Percentiles rank a stretch among this genome's conserved stretches.
These are phyloP conservation scores for Coniophora puteana DNA, from an alignment of 1,284 basidiomycete genomes.

Conservation along the genomic window DNA sequence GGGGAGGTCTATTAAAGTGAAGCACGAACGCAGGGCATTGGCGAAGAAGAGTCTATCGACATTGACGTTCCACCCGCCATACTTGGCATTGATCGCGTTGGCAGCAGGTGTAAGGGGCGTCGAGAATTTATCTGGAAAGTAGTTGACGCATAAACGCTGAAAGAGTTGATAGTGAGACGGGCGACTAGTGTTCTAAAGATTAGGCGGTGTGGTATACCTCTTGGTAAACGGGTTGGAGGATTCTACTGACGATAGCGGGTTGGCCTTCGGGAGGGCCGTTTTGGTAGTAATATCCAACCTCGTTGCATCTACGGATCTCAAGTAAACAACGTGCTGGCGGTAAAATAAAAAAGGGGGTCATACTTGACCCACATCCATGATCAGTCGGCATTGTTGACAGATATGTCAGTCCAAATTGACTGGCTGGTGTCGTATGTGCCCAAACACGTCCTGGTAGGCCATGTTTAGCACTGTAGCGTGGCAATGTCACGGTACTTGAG, in stretches of 20 bases:
- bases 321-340: too few species aligned
- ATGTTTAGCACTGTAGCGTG: too few species aligned
- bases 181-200: neutral
- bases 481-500: too few species aligned
- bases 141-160: conserved; percentile 60
- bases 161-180: neutral
- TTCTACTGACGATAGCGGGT: conserved; percentile 55
- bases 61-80: conserved; percentile 60
- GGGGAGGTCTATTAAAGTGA: neutral
- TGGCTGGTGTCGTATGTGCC: conserved; percentile 40
- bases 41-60: conserved; percentile 63
- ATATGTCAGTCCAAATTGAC: conserved; percentile 35
- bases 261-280: conserved; percentile 50
- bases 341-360: conserved; percentile 9
- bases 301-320: conserved; percentile 48
- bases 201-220: conserved; percentile 36
- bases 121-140: conserved; percentile 56
- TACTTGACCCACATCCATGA: conserved; percentile 48
- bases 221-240: conserved; percentile 54
- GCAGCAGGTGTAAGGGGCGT: conserved; percentile 35
- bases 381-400: conserved; percentile 35
- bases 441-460: conserved; percentile 38
- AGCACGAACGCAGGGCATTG: conserved; percentile 55
- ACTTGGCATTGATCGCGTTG: conserved; percentile 41
- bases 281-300: conserved; percentile 64